Evolutionary conservation across 805 yeast species (phyloP).

Genomic region (Brettanomyces custersianus): DNA sequence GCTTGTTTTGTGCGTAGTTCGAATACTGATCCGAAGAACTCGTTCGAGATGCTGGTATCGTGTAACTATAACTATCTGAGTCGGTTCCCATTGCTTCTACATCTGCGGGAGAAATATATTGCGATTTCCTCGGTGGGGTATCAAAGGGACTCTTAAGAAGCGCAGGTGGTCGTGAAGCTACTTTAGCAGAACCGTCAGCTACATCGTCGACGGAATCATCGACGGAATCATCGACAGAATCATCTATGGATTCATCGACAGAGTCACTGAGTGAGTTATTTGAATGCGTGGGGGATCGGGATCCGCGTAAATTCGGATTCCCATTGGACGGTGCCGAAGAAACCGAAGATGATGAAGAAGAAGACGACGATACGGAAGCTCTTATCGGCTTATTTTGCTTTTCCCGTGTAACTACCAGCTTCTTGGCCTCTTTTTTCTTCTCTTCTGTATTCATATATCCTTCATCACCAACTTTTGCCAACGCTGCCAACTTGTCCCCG

Average conservation of each 20-base stretch:
- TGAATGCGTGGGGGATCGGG: neutral
- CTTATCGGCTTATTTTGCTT: no score
- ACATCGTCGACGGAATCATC: neutral
- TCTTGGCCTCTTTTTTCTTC: neutral
- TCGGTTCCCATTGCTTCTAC: constrained; percentile 1
- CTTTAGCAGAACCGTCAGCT: no score
- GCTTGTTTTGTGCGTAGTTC: constrained; percentile 34
- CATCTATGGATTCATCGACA: no score
- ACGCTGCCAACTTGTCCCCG: neutral
- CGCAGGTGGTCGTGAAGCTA: no score
- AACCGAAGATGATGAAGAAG: neutral
- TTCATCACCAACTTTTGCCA: neutral
- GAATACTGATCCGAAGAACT: constrained; percentile 22
- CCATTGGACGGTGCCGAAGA: no score
- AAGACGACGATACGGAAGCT: no score
- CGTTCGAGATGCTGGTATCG: constrained; percentile 1
- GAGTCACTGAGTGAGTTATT: neutral
- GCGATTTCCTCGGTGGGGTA: constrained; percentile 7
- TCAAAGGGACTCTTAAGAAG: constrained; percentile 10
- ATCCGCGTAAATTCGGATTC: no score
- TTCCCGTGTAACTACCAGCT: neutral
- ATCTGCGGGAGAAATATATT: neutral
- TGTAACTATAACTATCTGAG: neutral
- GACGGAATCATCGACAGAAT: neutral
- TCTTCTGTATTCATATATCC: neutral